Percentiles rank a stretch among this genome's conserved stretches.
These are phyloP conservation scores for Nannizzia gypsea DNA, from an alignment of 2,329 filamentous ascomycete genomes.

Conservation along the genomic window DNA sequence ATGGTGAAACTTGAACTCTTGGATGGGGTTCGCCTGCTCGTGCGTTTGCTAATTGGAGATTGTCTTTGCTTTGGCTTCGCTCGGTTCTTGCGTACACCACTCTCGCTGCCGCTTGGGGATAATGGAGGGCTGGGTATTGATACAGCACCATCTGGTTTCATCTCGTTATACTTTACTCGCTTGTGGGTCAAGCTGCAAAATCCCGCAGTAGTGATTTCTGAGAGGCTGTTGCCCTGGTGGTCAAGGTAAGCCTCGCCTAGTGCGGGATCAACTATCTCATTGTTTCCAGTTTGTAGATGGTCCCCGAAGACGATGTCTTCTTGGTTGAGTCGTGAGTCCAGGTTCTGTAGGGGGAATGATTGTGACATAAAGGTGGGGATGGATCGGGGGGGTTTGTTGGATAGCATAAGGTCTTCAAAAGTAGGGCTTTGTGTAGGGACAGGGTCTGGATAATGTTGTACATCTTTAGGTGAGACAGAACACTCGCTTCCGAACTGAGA, in stretches of 20 bases:
- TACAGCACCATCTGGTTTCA: background rate
- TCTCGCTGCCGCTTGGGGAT: background rate
- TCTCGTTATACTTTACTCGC: background rate
- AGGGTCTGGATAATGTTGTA: constrained; percentile 19
- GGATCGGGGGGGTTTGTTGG: background rate
- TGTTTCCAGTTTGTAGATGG: background rate
- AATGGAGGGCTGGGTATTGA: background rate
- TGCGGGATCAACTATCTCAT: background rate
- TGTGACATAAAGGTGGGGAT: background rate
- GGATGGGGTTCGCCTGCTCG: background rate
- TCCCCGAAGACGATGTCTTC: constrained; percentile 1
- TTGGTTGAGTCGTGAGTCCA: background rate
- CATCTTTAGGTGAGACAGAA: constrained; percentile 14
- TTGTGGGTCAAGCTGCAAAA: background rate
- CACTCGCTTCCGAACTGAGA: constrained; percentile 14
- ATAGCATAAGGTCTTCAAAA: background rate
- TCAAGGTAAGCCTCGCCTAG: background rate
- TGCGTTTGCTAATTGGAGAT: background rate
- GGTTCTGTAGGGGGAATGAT: background rate
- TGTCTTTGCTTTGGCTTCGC: background rate
- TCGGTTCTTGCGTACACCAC: background rate
- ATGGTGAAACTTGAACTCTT: background rate
- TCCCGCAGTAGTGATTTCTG: background rate
- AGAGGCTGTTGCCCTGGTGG: background rate
- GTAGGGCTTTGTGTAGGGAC: constrained; percentile 13